Percentiles rank a stretch among this genome's conserved stretches.
Evolutionary conservation across 495 filamentous ascomycete genomes (phyloP).

Genomic region (Penicillium samsonianum): DNA sequence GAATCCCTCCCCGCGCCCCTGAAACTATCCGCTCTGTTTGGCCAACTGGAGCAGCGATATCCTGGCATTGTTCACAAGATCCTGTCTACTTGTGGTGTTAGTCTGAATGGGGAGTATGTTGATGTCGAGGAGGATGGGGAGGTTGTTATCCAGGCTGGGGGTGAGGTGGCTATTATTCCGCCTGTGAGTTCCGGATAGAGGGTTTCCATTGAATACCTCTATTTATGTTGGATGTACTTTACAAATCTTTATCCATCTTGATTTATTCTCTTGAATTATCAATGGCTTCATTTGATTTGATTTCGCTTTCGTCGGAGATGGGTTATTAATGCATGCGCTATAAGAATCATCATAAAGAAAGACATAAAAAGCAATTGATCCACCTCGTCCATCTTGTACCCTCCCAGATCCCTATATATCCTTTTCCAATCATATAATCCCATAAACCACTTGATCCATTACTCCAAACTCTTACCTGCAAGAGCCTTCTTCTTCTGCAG

Average conservation of each 20-base stretch:
- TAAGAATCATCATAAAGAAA: not conserved
- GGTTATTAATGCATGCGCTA: constrained; percentile 7
- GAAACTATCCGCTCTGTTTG: constrained; percentile 64
- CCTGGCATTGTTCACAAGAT: constrained; percentile 75
- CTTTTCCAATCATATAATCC: not conserved
- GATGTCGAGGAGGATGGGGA: constrained; percentile 54
- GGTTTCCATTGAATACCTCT: not conserved
- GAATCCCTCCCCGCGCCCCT: constrained; percentile 77
- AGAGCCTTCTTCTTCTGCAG: constrained; percentile 51
- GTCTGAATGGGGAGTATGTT: constrained; percentile 85
- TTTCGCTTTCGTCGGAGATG: not conserved
- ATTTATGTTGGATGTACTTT: too few relatives aligned
- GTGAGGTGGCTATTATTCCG: constrained; percentile 94
- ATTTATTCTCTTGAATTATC: too few relatives aligned
- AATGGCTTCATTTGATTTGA: too few relatives aligned
- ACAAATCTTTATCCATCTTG: too few relatives aligned
- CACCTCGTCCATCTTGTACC: not conserved
- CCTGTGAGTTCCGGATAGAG: constrained; percentile 73
- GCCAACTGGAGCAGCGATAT: constrained; percentile 73
- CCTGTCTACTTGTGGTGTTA: constrained; percentile 75
- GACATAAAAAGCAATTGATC: not conserved
- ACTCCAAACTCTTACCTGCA: constrained; percentile 24
- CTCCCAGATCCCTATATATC: not conserved
- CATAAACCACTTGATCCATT: constrained; percentile 17
- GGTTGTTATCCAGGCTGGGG: constrained; percentile 67